A percentile compares a stretch with the other conserved stretches of the same genome.
Conservation (phyloP, 208 protist genomes). For the Angomonas deanei region DNA sequence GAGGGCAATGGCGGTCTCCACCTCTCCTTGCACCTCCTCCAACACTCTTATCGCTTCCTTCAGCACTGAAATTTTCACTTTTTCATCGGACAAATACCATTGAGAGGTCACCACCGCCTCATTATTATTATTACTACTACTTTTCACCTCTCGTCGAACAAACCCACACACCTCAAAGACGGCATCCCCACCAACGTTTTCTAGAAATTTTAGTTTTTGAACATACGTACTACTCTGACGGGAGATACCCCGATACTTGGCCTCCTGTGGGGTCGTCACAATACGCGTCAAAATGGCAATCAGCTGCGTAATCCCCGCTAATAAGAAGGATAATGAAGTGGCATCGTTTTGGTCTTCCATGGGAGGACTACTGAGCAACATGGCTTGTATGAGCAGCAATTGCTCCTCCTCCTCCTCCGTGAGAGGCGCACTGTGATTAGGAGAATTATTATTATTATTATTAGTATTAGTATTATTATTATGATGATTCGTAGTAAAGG, state of each 20-base stretch:
- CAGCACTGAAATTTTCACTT: slow-evolving; percentile 43
- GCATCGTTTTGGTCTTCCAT: slow-evolving; percentile 16
- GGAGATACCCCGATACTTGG: slow-evolving; percentile 55
- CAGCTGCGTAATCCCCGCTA: slow-evolving; percentile 34
- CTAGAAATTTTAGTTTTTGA: slow-evolving; percentile 50
- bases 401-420: slow-evolving; percentile 62
- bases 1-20: too few relatives aligned
- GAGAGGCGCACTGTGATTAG: neutral
- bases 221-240: slow-evolving; percentile 53
- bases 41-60: slow-evolving; percentile 30
- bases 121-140: slow-evolving; percentile 27
- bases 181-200: slow-evolving; percentile 48
- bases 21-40: slow-evolving; percentile 28
- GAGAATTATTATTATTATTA: neutral
- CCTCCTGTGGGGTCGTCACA: slow-evolving; percentile 36
- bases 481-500: neutral
- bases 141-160: slow-evolving; percentile 28
- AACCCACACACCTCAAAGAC: slow-evolving; percentile 67
- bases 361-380: slow-evolving; percentile 69
- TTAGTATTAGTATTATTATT: slow-evolving; percentile 2
- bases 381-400: slow-evolving; percentile 37
- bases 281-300: slow-evolving; percentile 44
- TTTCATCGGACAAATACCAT: slow-evolving; percentile 57
- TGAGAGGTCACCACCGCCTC: neutral
- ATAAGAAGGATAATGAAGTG: slow-evolving; percentile 10